These are phyloP conservation scores for Pseudonectria buxi DNA, from an alignment of 2,329 filamentous ascomycete species.

Conservation along the genomic window DNA sequence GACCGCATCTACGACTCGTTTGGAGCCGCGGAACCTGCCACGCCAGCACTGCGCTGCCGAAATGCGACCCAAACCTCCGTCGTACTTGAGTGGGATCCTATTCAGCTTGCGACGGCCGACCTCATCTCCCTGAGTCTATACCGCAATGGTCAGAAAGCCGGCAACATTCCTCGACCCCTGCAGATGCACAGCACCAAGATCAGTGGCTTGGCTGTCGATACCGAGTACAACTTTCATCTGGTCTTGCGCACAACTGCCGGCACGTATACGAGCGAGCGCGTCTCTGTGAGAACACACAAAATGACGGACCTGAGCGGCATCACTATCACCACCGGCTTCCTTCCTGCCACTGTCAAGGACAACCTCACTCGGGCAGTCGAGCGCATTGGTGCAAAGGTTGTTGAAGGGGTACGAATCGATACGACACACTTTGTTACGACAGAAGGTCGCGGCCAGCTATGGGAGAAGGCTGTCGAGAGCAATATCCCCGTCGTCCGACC, in stretches of 20 bases:
- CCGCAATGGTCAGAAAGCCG: conserved; percentile 93
- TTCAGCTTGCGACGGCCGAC: conserved; percentile 86
- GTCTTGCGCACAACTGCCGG: conserved; percentile 87
- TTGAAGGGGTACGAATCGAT: conserved; percentile 86
- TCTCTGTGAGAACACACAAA: conserved; percentile 88
- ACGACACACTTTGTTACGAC: conserved; percentile 98
- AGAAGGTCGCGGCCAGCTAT: conserved; percentile 79
- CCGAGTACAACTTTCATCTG: conserved; percentile 90
- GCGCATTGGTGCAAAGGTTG: conserved; percentile 85
- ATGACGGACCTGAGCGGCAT: conserved; percentile 97
- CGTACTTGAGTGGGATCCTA: conserved; percentile 95
- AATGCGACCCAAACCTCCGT: conserved; percentile 99
- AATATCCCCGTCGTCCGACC: conserved; percentile 96
- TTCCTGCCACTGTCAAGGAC: conserved; percentile 68
- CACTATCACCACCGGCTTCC: conserved; percentile 83
- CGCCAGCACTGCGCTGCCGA: conserved; percentile 79
- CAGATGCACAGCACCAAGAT: conserved; percentile 96
- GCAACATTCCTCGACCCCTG: conserved; percentile 80
- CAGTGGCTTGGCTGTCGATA: conserved; percentile 90
- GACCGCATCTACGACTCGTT: conserved; percentile 81
- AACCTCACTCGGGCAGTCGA: conserved; percentile 69
- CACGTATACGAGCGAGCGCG: conserved; percentile 74
- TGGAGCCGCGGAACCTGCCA: conserved; percentile 67
- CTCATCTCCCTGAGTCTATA: conserved; percentile 85
- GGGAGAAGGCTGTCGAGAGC: conserved; percentile 96